Percentiles rank a stretch among this genome's conserved stretches.
These are phyloP conservation scores for Suillus americanus DNA, from an alignment of 768 basidiomycete species.

Conservation along the genomic window DNA sequence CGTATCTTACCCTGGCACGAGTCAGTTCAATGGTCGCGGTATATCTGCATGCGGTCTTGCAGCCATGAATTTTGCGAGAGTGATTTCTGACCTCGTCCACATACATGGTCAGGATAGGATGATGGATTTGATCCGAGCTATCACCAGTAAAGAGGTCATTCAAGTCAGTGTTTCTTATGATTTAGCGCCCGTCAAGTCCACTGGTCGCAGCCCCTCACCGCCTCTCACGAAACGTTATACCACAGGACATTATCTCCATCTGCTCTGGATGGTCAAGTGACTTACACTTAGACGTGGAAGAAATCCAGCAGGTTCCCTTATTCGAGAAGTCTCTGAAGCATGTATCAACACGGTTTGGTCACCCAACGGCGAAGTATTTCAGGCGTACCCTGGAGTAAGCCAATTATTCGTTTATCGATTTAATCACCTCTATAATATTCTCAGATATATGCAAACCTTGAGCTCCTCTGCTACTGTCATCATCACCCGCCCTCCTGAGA, in stretches of 20 bases:
- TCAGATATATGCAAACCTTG: slow-evolving; percentile 24
- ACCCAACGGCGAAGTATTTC: slow-evolving; percentile 39
- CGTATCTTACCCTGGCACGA: slow-evolving; percentile 49
- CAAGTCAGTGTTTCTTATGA: slow-evolving; percentile 20
- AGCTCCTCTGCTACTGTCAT: slow-evolving; percentile 39
- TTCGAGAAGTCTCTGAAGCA: slow-evolving; percentile 44
- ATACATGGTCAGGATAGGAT: not conserved
- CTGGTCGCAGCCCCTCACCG: not conserved
- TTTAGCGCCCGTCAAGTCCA: not conserved
- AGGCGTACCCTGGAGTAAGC: slow-evolving; percentile 27
- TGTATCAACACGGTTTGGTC: slow-evolving; percentile 35
- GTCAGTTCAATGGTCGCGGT: slow-evolving; percentile 52
- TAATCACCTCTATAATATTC: slow-evolving; percentile 3
- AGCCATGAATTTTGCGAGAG: slow-evolving; percentile 60
- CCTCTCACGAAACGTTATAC: not conserved
- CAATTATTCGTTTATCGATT: not conserved
- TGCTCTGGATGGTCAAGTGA: slow-evolving; percentile 55
- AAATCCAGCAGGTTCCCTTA: slow-evolving; percentile 47
- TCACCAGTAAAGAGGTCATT: slow-evolving; percentile 17
- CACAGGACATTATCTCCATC: slow-evolving; percentile 56
- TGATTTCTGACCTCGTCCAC: slow-evolving; percentile 16
- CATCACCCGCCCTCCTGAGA: slow-evolving; percentile 73
- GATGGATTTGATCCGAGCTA: not conserved
- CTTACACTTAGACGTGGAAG: slow-evolving; percentile 58
- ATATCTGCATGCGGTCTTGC: slow-evolving; percentile 66